Evolutionary conservation across 345 rosid species (phyloP).

Genomic region (Physaria fendleri): DNA sequence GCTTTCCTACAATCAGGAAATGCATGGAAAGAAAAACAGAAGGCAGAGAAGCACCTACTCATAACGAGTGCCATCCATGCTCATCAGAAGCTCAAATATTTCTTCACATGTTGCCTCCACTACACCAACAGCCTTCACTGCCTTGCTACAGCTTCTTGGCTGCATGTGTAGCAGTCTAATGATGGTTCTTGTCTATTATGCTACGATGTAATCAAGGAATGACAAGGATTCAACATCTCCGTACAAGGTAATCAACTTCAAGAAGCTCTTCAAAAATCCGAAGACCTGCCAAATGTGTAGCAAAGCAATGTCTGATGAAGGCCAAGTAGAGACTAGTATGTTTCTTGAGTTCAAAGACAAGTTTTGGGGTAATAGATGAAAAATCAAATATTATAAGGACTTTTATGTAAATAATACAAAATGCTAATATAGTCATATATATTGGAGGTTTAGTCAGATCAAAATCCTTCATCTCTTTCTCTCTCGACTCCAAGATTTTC

Average conservation of each 20-base stretch:
- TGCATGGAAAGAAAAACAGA: background rate
- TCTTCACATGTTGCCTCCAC: slow-evolving; percentile 98
- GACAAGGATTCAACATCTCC: slow-evolving; percentile 20
- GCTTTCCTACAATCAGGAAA: background rate
- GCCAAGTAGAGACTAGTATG: too few relatives aligned
- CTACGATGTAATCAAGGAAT: slow-evolving; percentile 1
- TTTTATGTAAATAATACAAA: too few relatives aligned
- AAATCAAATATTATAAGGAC: too few relatives aligned
- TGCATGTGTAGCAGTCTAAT: slow-evolving; percentile 38
- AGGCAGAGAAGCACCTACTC: slow-evolving; percentile 65
- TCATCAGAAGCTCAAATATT: slow-evolving; percentile 94
- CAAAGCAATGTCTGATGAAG: too few relatives aligned
- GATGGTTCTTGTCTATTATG: slow-evolving; percentile 16
- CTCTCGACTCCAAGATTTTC: background rate
- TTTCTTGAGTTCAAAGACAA: too few relatives aligned
- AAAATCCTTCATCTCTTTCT: background rate
- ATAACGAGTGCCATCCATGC: slow-evolving; percentile 98
- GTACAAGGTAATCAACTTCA: slow-evolving; percentile 98
- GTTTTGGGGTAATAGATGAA: too few relatives aligned
- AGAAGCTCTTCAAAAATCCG: slow-evolving; percentile 99
- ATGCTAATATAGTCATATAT: too few relatives aligned
- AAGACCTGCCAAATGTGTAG: too few relatives aligned
- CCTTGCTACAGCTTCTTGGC: slow-evolving; percentile 99
- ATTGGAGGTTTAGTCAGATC: too few relatives aligned
- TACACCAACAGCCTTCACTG: slow-evolving; percentile 99